A percentile compares a stretch with the other conserved stretches of the same genome.
Evolutionary conservation across 2,329 filamentous ascomycete genomes (phyloP).

Genomic region (Dothistroma septosporum): DNA sequence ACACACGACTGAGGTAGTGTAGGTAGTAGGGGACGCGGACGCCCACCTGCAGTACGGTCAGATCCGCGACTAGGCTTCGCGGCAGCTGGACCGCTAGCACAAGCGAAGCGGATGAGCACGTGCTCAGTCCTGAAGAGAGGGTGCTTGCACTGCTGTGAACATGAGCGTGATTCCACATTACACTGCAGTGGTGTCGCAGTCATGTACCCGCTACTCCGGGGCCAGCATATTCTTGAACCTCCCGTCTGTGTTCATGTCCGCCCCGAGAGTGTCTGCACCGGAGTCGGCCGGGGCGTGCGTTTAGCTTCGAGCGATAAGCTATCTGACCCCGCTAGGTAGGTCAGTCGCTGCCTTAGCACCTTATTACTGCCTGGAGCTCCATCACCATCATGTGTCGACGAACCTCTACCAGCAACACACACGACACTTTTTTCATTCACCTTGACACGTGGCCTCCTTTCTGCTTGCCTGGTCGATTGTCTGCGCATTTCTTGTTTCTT

Average conservation of each 20-base stretch:
- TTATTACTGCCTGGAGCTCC: background rate
- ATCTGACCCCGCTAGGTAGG: background rate
- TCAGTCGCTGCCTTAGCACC: too few relatives aligned
- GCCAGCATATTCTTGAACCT: too few relatives aligned
- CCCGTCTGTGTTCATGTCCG: background rate
- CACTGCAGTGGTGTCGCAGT: too few relatives aligned
- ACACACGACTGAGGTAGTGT: background rate
- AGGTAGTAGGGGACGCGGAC: background rate
- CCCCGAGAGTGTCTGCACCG: background rate
- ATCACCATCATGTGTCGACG: background rate
- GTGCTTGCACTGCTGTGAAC: background rate
- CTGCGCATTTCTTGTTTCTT: background rate
- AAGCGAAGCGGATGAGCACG: background rate
- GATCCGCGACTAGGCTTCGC: background rate
- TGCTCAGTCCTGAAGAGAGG: background rate
- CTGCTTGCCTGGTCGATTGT: background rate
- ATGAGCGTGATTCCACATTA: too few relatives aligned
- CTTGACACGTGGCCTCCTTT: background rate
- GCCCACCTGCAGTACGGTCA: background rate
- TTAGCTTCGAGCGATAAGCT: background rate
- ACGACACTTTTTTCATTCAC: background rate
- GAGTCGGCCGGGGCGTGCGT: background rate
- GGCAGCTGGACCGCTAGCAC: slow-evolving; percentile 1
- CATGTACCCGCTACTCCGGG: too few relatives aligned
- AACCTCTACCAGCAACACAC: background rate